Conservation (phyloP, 2,329 filamentous ascomycete genomes). For the Cyclaneusma minus region DNA sequence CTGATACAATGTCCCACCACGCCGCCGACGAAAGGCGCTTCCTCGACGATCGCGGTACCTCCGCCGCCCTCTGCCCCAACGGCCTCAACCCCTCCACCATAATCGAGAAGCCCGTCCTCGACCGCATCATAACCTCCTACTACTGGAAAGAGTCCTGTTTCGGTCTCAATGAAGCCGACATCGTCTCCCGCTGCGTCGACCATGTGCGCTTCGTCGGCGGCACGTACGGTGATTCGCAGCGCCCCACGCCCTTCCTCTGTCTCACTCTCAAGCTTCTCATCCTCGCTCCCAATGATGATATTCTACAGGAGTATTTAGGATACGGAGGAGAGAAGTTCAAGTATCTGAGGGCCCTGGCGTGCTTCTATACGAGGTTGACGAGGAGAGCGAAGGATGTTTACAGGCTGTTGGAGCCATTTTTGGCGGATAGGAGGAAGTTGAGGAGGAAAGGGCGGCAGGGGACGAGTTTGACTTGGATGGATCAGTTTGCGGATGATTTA, state of each 20-base stretch:
- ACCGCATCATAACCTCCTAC: slow-evolving; percentile 88
- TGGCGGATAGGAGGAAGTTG: slow-evolving; percentile 74
- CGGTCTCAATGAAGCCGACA: slow-evolving; percentile 67
- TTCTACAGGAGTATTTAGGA: slow-evolving; percentile 66
- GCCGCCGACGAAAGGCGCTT: slow-evolving; percentile 69
- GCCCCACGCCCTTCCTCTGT: slow-evolving; percentile 84
- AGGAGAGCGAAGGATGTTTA: slow-evolving; percentile 73
- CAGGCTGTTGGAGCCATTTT: slow-evolving; percentile 60
- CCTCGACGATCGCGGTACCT: slow-evolving; percentile 81
- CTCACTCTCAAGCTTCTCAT: slow-evolving; percentile 90
- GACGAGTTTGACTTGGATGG: slow-evolving; percentile 64
- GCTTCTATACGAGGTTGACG: slow-evolving; percentile 86
- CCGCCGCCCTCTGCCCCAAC: slow-evolving; percentile 59
- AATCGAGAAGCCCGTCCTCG: slow-evolving; percentile 87
- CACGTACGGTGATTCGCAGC: slow-evolving; percentile 70
- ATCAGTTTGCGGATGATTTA: slow-evolving; percentile 88
- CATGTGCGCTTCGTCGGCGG: slow-evolving; percentile 73
- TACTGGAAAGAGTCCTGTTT: slow-evolving; percentile 99
- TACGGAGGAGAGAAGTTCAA: slow-evolving; percentile 65
- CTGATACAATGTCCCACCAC: slow-evolving; percentile 33
- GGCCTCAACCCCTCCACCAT: slow-evolving; percentile 91
- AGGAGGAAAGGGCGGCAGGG: slow-evolving; percentile 60
- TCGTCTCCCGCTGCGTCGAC: slow-evolving; percentile 81
- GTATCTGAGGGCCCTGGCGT: slow-evolving; percentile 78
- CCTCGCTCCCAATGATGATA: slow-evolving; percentile 62